Evolutionary conservation across 768 basidiomycete species (phyloP).

Genomic region (Lyophyllum shimeji): DNA sequence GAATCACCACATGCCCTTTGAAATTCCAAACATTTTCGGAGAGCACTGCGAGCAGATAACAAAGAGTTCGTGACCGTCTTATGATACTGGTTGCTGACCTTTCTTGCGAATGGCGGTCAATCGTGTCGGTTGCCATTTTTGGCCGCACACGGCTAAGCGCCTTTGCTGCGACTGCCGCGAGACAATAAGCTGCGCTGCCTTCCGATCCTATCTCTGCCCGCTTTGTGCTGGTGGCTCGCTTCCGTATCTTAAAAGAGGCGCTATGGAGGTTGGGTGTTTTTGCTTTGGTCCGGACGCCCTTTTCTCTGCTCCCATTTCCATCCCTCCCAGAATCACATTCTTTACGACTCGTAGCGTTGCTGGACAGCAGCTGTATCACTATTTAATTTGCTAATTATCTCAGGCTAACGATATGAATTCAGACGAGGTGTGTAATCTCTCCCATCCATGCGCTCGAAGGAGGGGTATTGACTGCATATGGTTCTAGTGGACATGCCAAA

Average conservation of each 20-base stretch:
- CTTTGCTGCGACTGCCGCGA: conserved; percentile 7
- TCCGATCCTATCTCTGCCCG: conserved; percentile 3
- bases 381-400: conserved; percentile 10
- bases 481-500: conserved; percentile 36
- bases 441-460: neutral
- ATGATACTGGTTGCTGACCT: conserved; percentile 3
- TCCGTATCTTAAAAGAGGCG: conserved; percentile 13
- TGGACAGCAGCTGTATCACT: conserved; percentile 23
- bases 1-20: conserved; percentile 10
- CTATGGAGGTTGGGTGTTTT: conserved; percentile 6
- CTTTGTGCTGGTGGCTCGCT: conserved; percentile 17
- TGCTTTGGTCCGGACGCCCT: conserved; percentile 13
- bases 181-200: conserved; percentile 20
- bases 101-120: neutral
- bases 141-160: conserved; percentile 1
- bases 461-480: conserved; percentile 3
- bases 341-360: conserved; percentile 23
- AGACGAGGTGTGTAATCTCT: conserved; percentile 6
- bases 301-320: conserved; percentile 17
- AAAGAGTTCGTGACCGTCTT: conserved; percentile 13
- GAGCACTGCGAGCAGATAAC: conserved; percentile 3
- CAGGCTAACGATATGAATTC: conserved; percentile 11
- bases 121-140: conserved; percentile 10
- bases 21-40: conserved; percentile 9
- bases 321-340: conserved; percentile 16